Evolutionary conservation across 805 yeast genomes (phyloP), one percentile per base, ranked within the genome.

Genomic region (Barnettozyma sp.): DNA sequence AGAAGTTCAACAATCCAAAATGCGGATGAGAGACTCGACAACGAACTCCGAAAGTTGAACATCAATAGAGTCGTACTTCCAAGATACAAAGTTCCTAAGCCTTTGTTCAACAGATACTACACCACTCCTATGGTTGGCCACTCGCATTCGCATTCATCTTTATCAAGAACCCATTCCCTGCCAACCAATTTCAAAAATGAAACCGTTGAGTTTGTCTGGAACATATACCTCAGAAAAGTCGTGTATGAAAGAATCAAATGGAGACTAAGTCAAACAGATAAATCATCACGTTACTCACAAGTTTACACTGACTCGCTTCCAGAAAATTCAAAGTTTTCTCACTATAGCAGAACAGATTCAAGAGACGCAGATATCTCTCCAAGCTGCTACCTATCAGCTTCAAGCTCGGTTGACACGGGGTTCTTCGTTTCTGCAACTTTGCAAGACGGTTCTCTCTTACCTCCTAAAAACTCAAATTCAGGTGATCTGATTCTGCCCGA

Each of bases 171-270:
- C 8, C 41, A 31, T n/a, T 53, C 57, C 2, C 26, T 49, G 8
- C 56, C 58, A 5, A 16, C 42, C 2, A 37, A 33, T 3, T 31
- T 39, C 25, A 34, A 39, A 15, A 36, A 42, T 9, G 44, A 41
- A 20, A 35, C 33, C 7, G 13, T 50, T 3, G 44, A 49, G 22
- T 41, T 44, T 0, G 23, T 62, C 2, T 63, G 68, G 68, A 54
- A 47, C 28, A 33, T 54, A 30, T 62, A 62, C 35, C 34, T 62
- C 22, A 44, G 47, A 30, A 36, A 52, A 10, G 56, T 58, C n/a
- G 44, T 62, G n/a, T 45, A 51, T 1, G 54, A 52, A 29, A 46
- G 68, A 35, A 52, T 59, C 12, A 43, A 48, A 14, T 46, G 63
- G 47, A 49, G 66, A 39, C 15, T 60, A 20, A 39, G 38, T 8